Percentiles rank a stretch among this genome's conserved stretches.
phyloP scores from a whole-genome alignment of 2,329 filamentous ascomycete genomes.

The Aspergillus tamarii region DNA sequence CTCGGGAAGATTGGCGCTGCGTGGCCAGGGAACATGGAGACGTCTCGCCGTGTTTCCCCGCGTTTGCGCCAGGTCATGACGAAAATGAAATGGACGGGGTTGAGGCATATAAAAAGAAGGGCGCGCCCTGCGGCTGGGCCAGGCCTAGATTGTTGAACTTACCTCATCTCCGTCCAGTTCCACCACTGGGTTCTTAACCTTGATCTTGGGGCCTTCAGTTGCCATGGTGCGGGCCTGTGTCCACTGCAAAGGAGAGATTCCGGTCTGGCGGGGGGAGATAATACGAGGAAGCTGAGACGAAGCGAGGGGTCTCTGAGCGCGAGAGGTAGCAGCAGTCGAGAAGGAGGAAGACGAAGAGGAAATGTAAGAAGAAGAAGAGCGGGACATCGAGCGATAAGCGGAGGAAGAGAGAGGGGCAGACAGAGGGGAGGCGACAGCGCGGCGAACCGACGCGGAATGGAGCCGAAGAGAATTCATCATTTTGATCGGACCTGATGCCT shows the following conservation, averaged over 20 bases:
- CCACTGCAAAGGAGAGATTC: conserved; percentile 31
- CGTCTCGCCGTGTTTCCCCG: conserved; percentile 38
- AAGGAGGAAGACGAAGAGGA: conserved; percentile 26
- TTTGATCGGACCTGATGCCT: conserved; percentile 7
- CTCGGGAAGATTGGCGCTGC: conserved; percentile 30
- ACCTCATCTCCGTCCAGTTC: conserved; percentile 85
- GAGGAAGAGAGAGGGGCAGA: conserved; percentile 32
- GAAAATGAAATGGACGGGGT: conserved; percentile 29
- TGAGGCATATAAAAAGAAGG: conserved; percentile 17
- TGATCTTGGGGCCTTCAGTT: conserved; percentile 75
- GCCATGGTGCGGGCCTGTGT: conserved; percentile 52
- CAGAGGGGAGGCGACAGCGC: conserved; percentile 35
- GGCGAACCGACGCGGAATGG: conserved; percentile 44
- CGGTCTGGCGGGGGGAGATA: conserved; percentile 35
- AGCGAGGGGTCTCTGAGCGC: conserved; percentile 31
- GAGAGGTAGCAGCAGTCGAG: conserved; percentile 30
- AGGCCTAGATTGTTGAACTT: conserved; percentile 26
- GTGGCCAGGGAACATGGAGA: conserved; percentile 16
- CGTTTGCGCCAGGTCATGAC: conserved; percentile 27
- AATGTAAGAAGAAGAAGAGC: conserved; percentile 21
- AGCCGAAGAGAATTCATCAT: conserved; percentile 42
- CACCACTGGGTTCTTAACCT: conserved; percentile 98
- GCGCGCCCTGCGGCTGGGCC: not conserved
- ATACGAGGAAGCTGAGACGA: conserved; percentile 27
- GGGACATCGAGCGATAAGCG: conserved; percentile 25